Conservation (phyloP, 345 rosid species). For the Eucalyptus polyanthemos region DNA sequence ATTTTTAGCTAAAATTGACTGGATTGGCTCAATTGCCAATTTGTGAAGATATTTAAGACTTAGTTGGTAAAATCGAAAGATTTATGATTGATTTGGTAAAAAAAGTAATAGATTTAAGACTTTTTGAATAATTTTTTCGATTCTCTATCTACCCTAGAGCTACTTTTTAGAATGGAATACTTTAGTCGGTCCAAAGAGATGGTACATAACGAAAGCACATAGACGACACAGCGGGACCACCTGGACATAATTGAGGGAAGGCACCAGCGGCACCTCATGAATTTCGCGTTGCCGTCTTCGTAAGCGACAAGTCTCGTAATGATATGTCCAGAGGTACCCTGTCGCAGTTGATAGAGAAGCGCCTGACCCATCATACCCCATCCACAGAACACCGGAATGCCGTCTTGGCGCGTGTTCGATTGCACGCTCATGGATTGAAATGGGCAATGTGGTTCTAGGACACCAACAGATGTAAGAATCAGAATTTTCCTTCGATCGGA, state of each 20-base stretch:
- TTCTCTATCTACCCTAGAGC: neutral
- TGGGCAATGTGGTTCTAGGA: no score
- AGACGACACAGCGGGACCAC: neutral
- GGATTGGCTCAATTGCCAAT: fast-evolving
- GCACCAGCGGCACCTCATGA: neutral
- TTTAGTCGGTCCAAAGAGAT: neutral
- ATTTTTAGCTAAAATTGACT: fast-evolving
- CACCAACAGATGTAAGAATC: no score
- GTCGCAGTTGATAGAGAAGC: neutral
- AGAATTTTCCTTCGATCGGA: no score
- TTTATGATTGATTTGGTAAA: fast-evolving
- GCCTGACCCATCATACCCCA: no score
- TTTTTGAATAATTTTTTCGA: no score
- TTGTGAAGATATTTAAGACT: fast-evolving
- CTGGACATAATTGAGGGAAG: neutral
- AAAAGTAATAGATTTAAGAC: fast-evolving
- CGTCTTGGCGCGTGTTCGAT: no score
- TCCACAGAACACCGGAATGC: no score
- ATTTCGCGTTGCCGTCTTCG: neutral
- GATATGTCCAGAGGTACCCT: neutral
- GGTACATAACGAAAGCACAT: neutral
- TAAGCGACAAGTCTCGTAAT: neutral
- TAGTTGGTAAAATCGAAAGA: no score
- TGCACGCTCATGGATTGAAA: no score
- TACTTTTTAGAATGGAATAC: neutral